Evolutionary conservation across 768 basidiomycete species (phyloP), one percentile per base, ranked within the genome.

Genomic region (Suillus subluteus): DNA sequence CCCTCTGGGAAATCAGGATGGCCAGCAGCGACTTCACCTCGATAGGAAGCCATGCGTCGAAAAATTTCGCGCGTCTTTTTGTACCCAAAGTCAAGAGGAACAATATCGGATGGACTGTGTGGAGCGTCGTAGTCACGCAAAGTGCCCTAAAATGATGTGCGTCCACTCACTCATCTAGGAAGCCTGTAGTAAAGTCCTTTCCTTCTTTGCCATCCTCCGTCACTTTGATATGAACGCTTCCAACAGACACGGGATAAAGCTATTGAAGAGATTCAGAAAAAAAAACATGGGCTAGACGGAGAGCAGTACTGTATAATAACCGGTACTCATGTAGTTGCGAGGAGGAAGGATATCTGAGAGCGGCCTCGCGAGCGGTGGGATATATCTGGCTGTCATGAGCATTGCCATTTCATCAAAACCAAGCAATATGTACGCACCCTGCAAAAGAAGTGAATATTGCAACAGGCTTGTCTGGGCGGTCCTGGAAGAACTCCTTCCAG

Each of bases 401-500:
- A 35, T 16, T n/a, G 1, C 1, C n/a, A 32, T 26, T 11, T 13
- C 16, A n/a, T 37, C 12, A 32, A 15, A 13, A 21, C 1, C 50
- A 2, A 35, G 13, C 7, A 50, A 18, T 7, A 26, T 41, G 58
- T 23, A 21, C 58, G 62, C 70, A 87, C 85, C 78, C 80, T 21
- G 83, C 76, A 41, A 82, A 69, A 0, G 81, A 68, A 0, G 81
- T 82, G 15, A 87, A 71, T 66, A 82, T 77, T 66, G 84, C 70
- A 4, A 86, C 83, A 12, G 87, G 82, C 70, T 89, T 89, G 70
- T 90, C 89, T 0, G 84, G 83, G 2, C 79, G 80, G 35, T 79
- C 75, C 32, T 75, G 82, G 50, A 85, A 89, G 72, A 83, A 86
- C 7, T 75, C 72, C 8, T 81, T 74, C 88, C 88, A 89, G 50